phyloP scores from a whole-genome alignment of 2,329 filamentous ascomycete genomes.

The Trichophyton rubrum region DNA sequence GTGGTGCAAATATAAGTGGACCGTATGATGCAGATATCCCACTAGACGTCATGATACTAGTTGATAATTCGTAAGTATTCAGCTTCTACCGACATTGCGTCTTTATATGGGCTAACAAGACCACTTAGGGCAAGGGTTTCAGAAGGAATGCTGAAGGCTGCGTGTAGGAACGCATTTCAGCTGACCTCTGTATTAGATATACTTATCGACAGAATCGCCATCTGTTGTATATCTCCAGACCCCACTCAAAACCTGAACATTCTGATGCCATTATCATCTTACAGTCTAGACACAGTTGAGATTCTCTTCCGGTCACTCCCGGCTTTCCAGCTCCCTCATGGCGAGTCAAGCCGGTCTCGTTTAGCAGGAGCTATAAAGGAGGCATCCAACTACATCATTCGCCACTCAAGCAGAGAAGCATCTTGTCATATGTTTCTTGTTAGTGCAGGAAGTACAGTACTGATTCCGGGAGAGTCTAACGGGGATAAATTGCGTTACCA shows the following conservation, averaged over 20 bases:
- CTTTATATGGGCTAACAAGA: slow-evolving; percentile 8
- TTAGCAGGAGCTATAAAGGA: slow-evolving; percentile 17
- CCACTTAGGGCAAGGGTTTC: slow-evolving; percentile 12
- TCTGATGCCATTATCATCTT: slow-evolving; percentile 19
- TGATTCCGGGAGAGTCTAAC: slow-evolving; percentile 15
- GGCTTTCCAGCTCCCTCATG: slow-evolving; percentile 8
- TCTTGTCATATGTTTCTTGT: slow-evolving; percentile 26
- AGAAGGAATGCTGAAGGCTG: slow-evolving; percentile 14
- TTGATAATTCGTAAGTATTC: not conserved
- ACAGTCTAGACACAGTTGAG: slow-evolving; percentile 15
- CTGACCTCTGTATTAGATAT: slow-evolving; percentile 17
- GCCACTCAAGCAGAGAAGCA: slow-evolving; percentile 15
- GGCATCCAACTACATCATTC: slow-evolving; percentile 17
- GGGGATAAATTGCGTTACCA: slow-evolving; percentile 22
- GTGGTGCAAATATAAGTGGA: not conserved
- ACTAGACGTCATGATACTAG: slow-evolving; percentile 25
- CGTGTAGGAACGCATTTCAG: slow-evolving; percentile 16
- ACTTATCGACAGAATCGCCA: slow-evolving; percentile 18
- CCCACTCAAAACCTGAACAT: slow-evolving; percentile 15
- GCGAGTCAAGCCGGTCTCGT: slow-evolving; percentile 7
- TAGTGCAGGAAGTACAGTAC: slow-evolving; percentile 16
- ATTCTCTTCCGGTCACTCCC: slow-evolving; percentile 16
- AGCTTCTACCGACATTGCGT: slow-evolving; percentile 17
- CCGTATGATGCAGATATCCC: slow-evolving; percentile 16
- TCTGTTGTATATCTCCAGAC: slow-evolving; percentile 18